Evolutionary conservation across 768 basidiomycete species (phyloP), one percentile per base, ranked within the genome.

Genomic region (Macrolepiota albuminosa): DNA sequence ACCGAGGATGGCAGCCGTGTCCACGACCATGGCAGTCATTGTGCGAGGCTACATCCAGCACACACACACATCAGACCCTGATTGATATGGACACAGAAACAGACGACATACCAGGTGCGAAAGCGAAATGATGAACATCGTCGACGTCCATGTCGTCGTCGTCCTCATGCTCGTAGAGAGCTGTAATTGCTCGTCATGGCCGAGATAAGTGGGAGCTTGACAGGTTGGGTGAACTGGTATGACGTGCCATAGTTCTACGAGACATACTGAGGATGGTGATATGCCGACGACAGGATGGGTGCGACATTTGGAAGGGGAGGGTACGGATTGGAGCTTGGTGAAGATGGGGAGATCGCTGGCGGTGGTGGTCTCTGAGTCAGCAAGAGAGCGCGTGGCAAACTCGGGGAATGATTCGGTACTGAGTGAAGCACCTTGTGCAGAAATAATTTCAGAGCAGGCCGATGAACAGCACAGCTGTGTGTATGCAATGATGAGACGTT

Each of bases 51-150:
- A 34, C 21, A 14, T 43, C 29, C 13, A 21, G 21, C 21, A 2
- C 13, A 26, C n/a, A 34, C 9, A 21, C n/a, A 34, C 6, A 36
- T 34, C 7, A 51, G n/a, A 4, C 13, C n/a, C 11, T 7, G 42
- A n/a, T 24, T 11, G 18, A 29, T n/a, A 43, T 43, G 42, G 42
- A 43, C 42, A 8, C 42, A n/a, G 39, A 14, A 11, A 36, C 7
- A 39, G 9, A 54, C 9, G 18, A 39, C 56, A 34, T 57, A 57
- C 60, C 42, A 47, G 56, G 55, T 33, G 55, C 60, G n/a, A 61
- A 61, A 6, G 43, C 49, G 21, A 36, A 34, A n/a, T 9, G n/a
- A 1, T 21, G 18, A 11, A 31, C 14, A n/a, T 54, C 53, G n/a
- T 42, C 40, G 21, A 40, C 16, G 1, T 42, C 53, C 51, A 37